These are phyloP conservation scores for Aspergillus sp. DNA, from an alignment of 2,329 filamentous ascomycete genomes.

Conservation along the genomic window DNA sequence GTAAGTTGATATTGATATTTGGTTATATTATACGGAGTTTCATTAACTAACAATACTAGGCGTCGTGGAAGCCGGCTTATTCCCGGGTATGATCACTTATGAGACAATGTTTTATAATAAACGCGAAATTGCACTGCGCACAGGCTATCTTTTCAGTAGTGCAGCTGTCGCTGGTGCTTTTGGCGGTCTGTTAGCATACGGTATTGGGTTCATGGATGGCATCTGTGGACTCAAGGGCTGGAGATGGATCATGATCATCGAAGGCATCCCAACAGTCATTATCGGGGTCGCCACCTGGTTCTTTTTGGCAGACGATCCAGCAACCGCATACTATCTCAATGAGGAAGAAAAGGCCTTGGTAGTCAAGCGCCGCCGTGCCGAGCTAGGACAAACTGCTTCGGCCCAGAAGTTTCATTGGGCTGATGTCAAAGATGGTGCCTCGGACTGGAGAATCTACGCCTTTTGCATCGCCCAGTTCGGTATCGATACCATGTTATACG, in stretches of 20 bases:
- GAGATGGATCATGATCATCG: conserved; percentile 64
- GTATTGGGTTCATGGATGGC: conserved; percentile 69
- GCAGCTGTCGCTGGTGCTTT: conserved; percentile 67
- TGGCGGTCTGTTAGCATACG: conserved; percentile 69
- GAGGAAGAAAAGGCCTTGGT: conserved; percentile 58
- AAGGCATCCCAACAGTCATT: conserved; percentile 54
- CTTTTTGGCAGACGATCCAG: conserved; percentile 62
- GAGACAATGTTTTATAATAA: conserved; percentile 74
- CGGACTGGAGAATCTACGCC: conserved; percentile 71
- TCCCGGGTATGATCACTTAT: conserved; percentile 64
- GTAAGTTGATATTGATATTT: neutral
- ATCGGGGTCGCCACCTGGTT: conserved; percentile 54
- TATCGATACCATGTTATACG: conserved; percentile 71
- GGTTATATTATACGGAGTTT: too few species aligned
- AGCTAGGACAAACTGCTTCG: conserved; percentile 46
- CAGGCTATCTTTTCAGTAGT: conserved; percentile 63
- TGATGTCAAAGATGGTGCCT: conserved; percentile 63
- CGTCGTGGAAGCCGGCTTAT: conserved; percentile 64
- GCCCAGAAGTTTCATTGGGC: conserved; percentile 53
- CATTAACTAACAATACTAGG: conserved; percentile 33
- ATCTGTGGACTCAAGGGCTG: conserved; percentile 60
- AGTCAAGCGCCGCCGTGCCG: conserved; percentile 42
- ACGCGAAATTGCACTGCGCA: conserved; percentile 65
- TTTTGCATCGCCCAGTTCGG: conserved; percentile 69
- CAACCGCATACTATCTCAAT: conserved; percentile 58